Percentiles rank a stretch among this genome's conserved stretches.
Evolutionary conservation across 192 early-diverging fungal genomes (phyloP).

Genomic region (Coemansia umbellata): DNA sequence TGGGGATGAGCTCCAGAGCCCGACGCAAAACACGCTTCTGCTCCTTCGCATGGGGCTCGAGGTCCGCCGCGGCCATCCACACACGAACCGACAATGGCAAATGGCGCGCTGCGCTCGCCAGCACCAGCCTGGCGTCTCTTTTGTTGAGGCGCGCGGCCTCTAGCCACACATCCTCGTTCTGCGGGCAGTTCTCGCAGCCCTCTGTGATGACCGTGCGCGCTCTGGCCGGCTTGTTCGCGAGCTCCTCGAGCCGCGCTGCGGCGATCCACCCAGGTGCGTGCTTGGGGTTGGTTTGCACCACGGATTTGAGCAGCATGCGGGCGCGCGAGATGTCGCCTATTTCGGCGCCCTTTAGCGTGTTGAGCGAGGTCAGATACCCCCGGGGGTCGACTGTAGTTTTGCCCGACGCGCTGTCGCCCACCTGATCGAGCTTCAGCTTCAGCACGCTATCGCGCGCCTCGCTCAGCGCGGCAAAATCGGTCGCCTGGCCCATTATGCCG

Average conservation of each 20-base stretch:
- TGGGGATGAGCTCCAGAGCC: conserved; percentile 91
- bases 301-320: conserved; percentile 79
- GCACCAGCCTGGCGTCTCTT: conserved; percentile 78
- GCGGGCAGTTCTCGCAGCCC: conserved; percentile 93
- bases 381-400: conserved; percentile 91
- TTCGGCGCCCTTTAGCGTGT: conserved; percentile 69
- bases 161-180: conserved; percentile 95
- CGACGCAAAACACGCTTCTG: conserved; percentile 83
- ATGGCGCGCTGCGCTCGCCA: conserved; percentile 86
- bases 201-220: conserved; percentile 84
- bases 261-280: conserved; percentile 99
- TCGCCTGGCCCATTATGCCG: conserved; percentile 14
- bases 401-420: conserved; percentile 82
- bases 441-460: conserved; percentile 90
- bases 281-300: conserved; percentile 91
- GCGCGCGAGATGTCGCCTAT: conserved; percentile 88
- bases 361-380: conserved; percentile 93
- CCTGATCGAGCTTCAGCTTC: conserved; percentile 85
- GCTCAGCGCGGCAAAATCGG: conserved; percentile 84
- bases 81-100: conserved; percentile 90
- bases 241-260: conserved; percentile 93
- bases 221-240: conserved; percentile 74
- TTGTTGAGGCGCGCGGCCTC: conserved; percentile 90
- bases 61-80: conserved; percentile 82
- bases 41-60: conserved; percentile 63